Evolutionary conservation across 1,139 yeast species (phyloP), one percentile per base, ranked within the genome.

Genomic region (Pneumocystis sp.): DNA sequence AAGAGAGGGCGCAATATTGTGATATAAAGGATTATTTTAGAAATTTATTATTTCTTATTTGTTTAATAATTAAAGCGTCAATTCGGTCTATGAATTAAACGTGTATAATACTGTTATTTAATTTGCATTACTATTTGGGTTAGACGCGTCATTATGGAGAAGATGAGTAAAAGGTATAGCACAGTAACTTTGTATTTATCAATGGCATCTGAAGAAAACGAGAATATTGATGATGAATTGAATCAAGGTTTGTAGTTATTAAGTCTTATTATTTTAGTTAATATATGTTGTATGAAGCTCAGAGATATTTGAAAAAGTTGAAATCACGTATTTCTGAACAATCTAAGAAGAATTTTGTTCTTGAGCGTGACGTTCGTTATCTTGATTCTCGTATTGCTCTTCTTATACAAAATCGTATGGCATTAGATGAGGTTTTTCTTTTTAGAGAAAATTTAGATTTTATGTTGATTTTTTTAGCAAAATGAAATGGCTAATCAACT

Each of bases 361-460:
- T 76, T 63, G 80, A 77, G 67, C 74, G 75, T 68, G 80, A 77
- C 65, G 79, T 77, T 59, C 72, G 79, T 59, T 77, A 75, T 66
- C 71, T 77, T 59, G 80, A 77, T 68, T 70, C 76, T 39, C 74
- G 80, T 37, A 77, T 77, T 50, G 79, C 79, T 17, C 71, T 76
- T 63, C 72, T 77, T 37, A 77, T 77, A 66, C 79, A 76, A 65
- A 76, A 77, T 70, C 75, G 76, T 65, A 76, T 77, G 74, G 77
- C 77, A 19, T 66, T 73, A 17, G 78, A 76, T 63, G 79, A 77
- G 67, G 70, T 69, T 35, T 31, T 61, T 8, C 29, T 8, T 19
- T 8, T n/a, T n/a, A n/a, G n/a, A n/a, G n/a, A n/a, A n/a, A n/a
- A n/a, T n/a, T 59, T 59, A 7, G 35, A 10, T 12, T 61, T 57